A percentile compares a stretch with the other conserved stretches of the same genome.
These are phyloP conservation scores for Chalciporus sphaerocephalus DNA, from an alignment of 768 basidiomycete species.

Conservation along the genomic window DNA sequence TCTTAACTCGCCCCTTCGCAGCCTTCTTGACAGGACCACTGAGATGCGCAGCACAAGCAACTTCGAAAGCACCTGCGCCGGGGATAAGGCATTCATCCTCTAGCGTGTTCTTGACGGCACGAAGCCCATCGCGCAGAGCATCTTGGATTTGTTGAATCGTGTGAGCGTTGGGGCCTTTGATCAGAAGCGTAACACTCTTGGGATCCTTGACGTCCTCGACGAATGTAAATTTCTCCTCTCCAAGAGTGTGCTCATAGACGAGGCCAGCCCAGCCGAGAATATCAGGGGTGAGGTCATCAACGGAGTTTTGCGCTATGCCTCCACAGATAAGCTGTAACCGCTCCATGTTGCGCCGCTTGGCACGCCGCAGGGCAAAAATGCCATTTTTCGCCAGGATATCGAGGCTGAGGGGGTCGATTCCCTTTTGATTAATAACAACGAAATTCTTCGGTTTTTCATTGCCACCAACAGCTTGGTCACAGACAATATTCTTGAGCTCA, in stretches of 20 bases:
- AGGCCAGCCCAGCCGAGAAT: constrained; percentile 96
- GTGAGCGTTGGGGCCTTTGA: constrained; percentile 97
- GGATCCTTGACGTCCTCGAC: constrained; percentile 95
- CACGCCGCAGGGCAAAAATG: constrained; percentile 88
- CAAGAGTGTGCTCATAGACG: constrained; percentile 97
- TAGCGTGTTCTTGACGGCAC: constrained; percentile 93
- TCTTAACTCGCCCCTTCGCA: constrained; percentile 92
- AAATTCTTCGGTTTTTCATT: constrained; percentile 83
- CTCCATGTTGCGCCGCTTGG: constrained; percentile 99
- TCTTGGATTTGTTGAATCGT: constrained; percentile 97
- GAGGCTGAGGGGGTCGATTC: constrained; percentile 94
- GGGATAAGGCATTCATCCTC: constrained; percentile 88
- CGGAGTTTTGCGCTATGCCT: constrained; percentile 94
- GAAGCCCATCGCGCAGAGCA: constrained; percentile 93
- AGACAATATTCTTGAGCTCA: constrained; percentile 92
- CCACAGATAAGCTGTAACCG: constrained; percentile 94
- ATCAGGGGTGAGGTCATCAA: constrained; percentile 89
- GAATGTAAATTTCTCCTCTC: constrained; percentile 98
- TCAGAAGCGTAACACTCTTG: constrained; percentile 90
- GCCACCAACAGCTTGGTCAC: constrained; percentile 84
- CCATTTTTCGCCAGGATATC: constrained; percentile 97
- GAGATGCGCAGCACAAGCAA: constrained; percentile 85
- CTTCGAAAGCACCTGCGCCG: constrained; percentile 97
- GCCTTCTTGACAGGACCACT: constrained; percentile 72
- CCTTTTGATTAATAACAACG: constrained; percentile 97